Percentiles rank a stretch among this genome's conserved stretches.
Conservation (phyloP, 768 basidiomycete species). For the Termitomyces sp. region DNA sequence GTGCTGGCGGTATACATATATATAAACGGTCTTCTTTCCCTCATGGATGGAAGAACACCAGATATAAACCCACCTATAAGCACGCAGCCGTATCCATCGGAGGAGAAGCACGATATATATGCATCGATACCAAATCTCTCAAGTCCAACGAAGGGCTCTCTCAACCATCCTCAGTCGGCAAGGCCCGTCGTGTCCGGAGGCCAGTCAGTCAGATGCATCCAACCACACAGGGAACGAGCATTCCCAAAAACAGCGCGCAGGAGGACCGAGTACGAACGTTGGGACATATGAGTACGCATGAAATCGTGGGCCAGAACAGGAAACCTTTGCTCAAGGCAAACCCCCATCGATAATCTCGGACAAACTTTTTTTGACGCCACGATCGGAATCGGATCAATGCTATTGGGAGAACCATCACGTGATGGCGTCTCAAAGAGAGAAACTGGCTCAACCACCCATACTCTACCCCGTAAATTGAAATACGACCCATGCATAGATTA, state of each 20-base stretch:
- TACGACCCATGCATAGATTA: too few relatives aligned
- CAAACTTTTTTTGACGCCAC: neutral
- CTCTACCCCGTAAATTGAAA: too few relatives aligned
- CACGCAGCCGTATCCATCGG: neutral
- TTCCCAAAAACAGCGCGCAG: too few relatives aligned
- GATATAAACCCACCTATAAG: neutral
- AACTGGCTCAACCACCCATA: too few relatives aligned
- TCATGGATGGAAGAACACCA: neutral
- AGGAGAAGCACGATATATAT: neutral
- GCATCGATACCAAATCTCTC: neutral
- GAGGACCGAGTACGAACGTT: too few relatives aligned
- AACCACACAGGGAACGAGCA: neutral
- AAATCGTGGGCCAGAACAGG: neutral
- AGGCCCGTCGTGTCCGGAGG: too few relatives aligned
- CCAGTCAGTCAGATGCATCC: too few relatives aligned
- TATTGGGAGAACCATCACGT: neutral
- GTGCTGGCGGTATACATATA: neutral
- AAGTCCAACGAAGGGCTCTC: neutral
- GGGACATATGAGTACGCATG: neutral
- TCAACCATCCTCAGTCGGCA: too few relatives aligned
- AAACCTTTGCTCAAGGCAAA: neutral
- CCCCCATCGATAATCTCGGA: neutral
- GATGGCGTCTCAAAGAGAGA: neutral
- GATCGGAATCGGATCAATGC: neutral
- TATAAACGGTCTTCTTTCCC: neutral